phyloP scores from a whole-genome alignment of 352 stramenopile species.

The Phytophthora agathidicida region DNA sequence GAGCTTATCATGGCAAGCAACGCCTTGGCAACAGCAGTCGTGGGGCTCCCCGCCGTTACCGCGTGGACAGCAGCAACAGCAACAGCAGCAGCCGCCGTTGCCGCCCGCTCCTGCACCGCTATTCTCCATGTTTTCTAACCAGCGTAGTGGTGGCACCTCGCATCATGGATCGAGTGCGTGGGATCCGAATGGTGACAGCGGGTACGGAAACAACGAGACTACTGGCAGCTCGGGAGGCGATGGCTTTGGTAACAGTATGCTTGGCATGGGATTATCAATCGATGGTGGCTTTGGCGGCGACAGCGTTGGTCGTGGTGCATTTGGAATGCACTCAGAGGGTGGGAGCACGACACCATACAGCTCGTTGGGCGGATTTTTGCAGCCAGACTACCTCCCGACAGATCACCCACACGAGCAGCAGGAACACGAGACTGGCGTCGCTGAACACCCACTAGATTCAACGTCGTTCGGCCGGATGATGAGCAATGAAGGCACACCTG shows the following conservation, averaged over 20 bases:
- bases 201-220: conserved; percentile 28
- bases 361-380: conserved; percentile 68
- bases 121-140: conserved; percentile 65
- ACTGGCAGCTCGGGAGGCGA: conserved; percentile 23
- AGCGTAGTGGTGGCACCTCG: conserved; percentile 24
- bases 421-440: conserved; percentile 15
- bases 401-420: conserved; percentile 40
- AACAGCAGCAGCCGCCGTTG: conserved; percentile 40
- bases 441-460: conserved; percentile 55
- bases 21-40: conserved; percentile 61
- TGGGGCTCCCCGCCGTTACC: conserved; percentile 50
- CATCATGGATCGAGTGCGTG: conserved; percentile 43
- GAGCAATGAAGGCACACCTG: conserved; percentile 31
- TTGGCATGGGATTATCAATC: conserved; percentile 51
- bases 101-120: conserved; percentile 56
- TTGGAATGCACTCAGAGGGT: conserved; percentile 40
- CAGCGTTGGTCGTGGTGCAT: conserved; percentile 23
- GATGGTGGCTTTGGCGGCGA: conserved; percentile 38
- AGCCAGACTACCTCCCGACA: conserved; percentile 55
- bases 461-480: conserved; percentile 48
- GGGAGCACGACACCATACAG: conserved; percentile 43
- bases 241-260: conserved; percentile 55
- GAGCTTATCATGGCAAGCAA: conserved; percentile 57
- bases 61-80: conserved; percentile 25
- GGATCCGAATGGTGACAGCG: conserved; percentile 25